These are phyloP conservation scores for Epichloe sp. DNA, from an alignment of 2,329 filamentous ascomycete genomes.

Conservation along the genomic window DNA sequence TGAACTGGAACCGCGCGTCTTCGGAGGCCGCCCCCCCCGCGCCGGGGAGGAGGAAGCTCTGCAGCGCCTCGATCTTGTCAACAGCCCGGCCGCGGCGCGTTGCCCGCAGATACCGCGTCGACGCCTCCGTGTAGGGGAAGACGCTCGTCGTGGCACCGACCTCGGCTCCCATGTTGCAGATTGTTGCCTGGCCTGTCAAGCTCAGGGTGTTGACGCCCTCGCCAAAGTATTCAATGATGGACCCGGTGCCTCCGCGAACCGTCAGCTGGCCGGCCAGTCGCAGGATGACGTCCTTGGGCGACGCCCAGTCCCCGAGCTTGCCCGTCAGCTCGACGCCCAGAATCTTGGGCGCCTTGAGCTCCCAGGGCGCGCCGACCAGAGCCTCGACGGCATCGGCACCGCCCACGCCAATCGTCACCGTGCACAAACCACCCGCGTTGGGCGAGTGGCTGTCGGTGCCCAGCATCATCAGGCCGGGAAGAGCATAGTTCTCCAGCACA, in stretches of 20 bases:
- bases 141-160: conserved; percentile 91
- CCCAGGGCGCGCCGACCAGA: conserved; percentile 91
- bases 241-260: conserved; percentile 87
- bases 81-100: conserved; percentile 59
- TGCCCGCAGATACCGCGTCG: conserved; percentile 72
- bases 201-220: conserved; percentile 81
- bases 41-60: conserved; percentile 30
- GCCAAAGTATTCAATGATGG: conserved; percentile 87
- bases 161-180: conserved; percentile 81
- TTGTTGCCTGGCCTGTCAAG: conserved; percentile 85
- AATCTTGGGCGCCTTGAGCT: conserved; percentile 87
- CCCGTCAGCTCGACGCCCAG: conserved; percentile 77
- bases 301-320: conserved; percentile 76
- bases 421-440: conserved; percentile 88
- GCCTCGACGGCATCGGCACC: conserved; percentile 96
- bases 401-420: conserved; percentile 91
- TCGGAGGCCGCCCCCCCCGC: conserved; percentile 20
- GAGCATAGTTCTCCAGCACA: conserved; percentile 92
- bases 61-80: conserved; percentile 49
- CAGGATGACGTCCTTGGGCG: conserved; percentile 92
- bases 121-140: conserved; percentile 81
- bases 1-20: conserved; percentile 49
- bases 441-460: conserved; percentile 96
- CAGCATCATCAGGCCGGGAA: conserved; percentile 97
- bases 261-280: conserved; percentile 80